These are phyloP conservation scores for Davidsoniella eucalypti DNA, from an alignment of 2,329 filamentous ascomycete species.

Conservation along the genomic window DNA sequence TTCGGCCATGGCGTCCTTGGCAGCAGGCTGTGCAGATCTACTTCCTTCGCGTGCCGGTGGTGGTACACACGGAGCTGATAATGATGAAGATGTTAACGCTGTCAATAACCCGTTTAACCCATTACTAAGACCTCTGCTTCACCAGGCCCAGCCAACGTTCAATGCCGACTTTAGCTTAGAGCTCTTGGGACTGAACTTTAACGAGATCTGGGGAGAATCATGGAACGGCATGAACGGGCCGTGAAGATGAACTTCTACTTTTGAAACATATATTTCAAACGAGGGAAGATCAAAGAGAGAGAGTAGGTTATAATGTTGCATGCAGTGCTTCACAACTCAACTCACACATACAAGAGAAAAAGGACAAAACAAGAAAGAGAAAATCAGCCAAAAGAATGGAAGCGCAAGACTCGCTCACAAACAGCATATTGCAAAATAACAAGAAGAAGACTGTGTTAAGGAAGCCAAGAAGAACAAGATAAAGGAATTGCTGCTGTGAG, in stretches of 20 bases:
- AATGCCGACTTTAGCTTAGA: constrained; percentile 39
- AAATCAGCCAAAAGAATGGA: background rate
- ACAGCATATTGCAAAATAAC: no score
- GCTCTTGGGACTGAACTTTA: constrained; percentile 35
- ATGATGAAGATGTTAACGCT: background rate
- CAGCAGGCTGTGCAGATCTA: background rate
- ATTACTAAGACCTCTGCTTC: constrained; percentile 10
- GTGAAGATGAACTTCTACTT: background rate
- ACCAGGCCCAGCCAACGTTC: constrained; percentile 22
- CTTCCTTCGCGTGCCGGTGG: constrained; percentile 16
- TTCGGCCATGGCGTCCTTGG: background rate
- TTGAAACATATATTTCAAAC: background rate
- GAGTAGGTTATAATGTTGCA: background rate
- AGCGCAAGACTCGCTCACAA: background rate
- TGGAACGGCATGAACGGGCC: constrained; percentile 23
- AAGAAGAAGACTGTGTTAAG: no score
- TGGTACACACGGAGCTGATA: background rate
- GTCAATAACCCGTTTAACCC: background rate
- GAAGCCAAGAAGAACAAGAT: no score
- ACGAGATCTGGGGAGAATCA: constrained; percentile 38
- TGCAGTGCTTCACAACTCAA: no score
- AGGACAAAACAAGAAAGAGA: background rate
- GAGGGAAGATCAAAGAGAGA: no score
- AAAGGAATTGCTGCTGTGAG: no score
- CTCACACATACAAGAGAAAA: background rate